A percentile compares a stretch with the other conserved stretches of the same genome.
Conservation (phyloP, 192 early-diverging fungal genomes). For the Rhizoclosmatium globosum region DNA sequence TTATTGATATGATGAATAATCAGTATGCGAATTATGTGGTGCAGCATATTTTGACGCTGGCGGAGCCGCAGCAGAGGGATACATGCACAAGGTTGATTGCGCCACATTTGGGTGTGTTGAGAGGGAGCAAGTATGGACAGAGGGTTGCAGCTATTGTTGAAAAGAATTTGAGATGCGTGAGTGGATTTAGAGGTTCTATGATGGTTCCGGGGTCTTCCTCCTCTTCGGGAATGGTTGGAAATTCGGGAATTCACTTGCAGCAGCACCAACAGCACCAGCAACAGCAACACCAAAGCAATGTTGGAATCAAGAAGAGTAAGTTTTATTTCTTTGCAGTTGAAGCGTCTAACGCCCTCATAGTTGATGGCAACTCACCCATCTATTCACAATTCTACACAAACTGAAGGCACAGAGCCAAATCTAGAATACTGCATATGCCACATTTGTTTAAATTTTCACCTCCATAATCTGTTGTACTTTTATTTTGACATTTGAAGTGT, state of each 20-base stretch:
- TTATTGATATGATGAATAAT: slow-evolving; percentile 78
- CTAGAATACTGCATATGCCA: not conserved
- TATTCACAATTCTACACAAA: not conserved
- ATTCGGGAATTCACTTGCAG: not conserved
- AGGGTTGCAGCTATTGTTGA: slow-evolving; percentile 58
- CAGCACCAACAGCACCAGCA: not conserved
- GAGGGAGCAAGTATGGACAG: slow-evolving; percentile 77
- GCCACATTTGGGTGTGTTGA: slow-evolving; percentile 68
- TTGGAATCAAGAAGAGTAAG: not conserved
- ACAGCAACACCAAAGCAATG: not conserved
- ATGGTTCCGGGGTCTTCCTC: not conserved
- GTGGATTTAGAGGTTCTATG: not conserved
- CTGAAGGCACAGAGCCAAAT: not conserved
- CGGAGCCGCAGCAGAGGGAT: slow-evolving; percentile 63
- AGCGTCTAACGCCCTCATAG: not conserved
- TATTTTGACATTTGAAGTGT: not conserved
- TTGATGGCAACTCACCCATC: not conserved
- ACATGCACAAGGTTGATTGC: slow-evolving; percentile 63
- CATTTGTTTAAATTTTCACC: not conserved
- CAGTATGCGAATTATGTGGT: slow-evolving; percentile 83
- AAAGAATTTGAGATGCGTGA: slow-evolving; percentile 40
- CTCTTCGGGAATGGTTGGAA: not conserved
- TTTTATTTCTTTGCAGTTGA: not conserved
- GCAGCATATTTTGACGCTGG: slow-evolving; percentile 71
- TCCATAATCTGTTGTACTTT: not conserved